A percentile compares a stretch with the other conserved stretches of the same genome.
These are phyloP conservation scores for Fusarium sp. DNA, from an alignment of 2,329 filamentous ascomycete species.

Conservation along the genomic window DNA sequence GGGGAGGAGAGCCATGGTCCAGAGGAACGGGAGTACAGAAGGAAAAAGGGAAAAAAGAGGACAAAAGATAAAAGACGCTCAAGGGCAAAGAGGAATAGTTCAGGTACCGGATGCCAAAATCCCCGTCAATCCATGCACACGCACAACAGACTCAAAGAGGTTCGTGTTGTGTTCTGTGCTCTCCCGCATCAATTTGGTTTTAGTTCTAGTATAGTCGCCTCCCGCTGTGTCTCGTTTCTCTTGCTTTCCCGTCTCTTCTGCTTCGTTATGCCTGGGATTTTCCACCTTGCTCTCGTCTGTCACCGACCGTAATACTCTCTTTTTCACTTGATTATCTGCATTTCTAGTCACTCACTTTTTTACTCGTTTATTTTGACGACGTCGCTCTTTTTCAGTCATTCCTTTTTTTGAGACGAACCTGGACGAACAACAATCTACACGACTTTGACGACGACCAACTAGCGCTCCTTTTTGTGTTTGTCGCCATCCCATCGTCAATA, in stretches of 20 bases:
- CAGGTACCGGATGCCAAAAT: neutral
- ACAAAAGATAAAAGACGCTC: slow-evolving; percentile 5
- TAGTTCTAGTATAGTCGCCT: slow-evolving; percentile 45
- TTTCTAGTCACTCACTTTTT: slow-evolving; percentile 34
- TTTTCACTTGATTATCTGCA: slow-evolving; percentile 12
- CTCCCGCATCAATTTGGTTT: slow-evolving; percentile 40
- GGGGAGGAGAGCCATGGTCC: slow-evolving; percentile 10
- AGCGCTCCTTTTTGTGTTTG: slow-evolving; percentile 40
- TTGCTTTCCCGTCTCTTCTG: slow-evolving; percentile 23
- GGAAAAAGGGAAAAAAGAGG: neutral
- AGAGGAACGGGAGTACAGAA: neutral
- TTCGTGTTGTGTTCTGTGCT: slow-evolving; percentile 20
- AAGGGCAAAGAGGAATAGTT: slow-evolving; percentile 7
- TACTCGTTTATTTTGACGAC: slow-evolving; percentile 12
- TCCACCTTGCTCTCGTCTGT: slow-evolving; percentile 15
- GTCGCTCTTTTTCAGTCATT: slow-evolving; percentile 29
- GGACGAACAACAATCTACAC: slow-evolving; percentile 33
- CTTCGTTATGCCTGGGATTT: slow-evolving; percentile 29
- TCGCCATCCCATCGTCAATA: slow-evolving; percentile 49
- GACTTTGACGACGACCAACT: slow-evolving; percentile 42
- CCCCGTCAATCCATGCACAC: slow-evolving; percentile 24
- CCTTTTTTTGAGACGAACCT: slow-evolving; percentile 31
- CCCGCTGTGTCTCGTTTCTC: slow-evolving; percentile 33
- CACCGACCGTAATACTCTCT: slow-evolving; percentile 37
- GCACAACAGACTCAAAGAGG: slow-evolving; percentile 1